A percentile compares a stretch with the other conserved stretches of the same genome.
phyloP scores from a whole-genome alignment of 495 filamentous ascomycete species.

The Neurospora sp. region DNA sequence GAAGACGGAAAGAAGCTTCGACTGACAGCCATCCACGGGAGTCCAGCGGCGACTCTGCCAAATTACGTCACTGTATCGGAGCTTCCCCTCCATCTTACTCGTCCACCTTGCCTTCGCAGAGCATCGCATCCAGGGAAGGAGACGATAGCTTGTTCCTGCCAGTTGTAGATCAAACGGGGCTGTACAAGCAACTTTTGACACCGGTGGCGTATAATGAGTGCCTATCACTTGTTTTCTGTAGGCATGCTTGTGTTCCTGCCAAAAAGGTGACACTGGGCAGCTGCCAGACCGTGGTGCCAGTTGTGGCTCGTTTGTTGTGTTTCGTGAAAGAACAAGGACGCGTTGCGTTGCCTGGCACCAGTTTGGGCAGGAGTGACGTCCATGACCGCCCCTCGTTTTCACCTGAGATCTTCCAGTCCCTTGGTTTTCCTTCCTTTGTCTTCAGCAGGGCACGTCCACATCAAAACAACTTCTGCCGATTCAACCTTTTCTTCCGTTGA shows the following conservation, averaged over 20 bases:
- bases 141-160: neutral
- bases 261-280: neutral
- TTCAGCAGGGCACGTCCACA: constrained; percentile 1
- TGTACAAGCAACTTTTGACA: neutral
- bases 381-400: constrained; percentile 5
- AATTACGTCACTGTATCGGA: neutral
- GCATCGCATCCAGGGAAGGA: neutral
- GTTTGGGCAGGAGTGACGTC: constrained; percentile 17
- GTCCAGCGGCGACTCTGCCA: neutral
- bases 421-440: neutral
- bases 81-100: neutral
- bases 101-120: neutral
- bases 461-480: neutral
- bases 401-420: constrained; percentile 1
- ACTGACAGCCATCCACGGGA: neutral
- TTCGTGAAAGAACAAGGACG: neutral
- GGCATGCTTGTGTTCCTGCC: neutral
- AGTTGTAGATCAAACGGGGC: neutral
- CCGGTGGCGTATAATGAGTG: neutral
- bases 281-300: neutral
- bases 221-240: neutral
- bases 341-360: neutral
- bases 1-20: neutral
- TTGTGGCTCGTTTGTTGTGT: neutral
- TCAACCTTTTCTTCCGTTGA: neutral